Conservation (phyloP, 192 early-diverging fungal species). For the Oehlia diaphana region DNA sequence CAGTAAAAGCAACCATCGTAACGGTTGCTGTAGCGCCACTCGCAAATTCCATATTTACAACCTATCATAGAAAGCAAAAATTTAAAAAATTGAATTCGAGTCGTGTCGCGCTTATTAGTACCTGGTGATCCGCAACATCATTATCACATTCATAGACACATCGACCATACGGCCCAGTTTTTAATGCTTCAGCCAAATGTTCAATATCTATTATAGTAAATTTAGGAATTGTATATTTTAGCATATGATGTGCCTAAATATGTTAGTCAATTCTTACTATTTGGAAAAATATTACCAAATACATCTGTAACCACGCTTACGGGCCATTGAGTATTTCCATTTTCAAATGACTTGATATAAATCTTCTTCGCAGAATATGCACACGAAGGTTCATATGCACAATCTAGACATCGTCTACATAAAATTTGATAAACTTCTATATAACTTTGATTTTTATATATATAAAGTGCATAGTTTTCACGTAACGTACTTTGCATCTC, state of each 20-base stretch:
- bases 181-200: slow-evolving; percentile 45
- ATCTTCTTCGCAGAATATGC: slow-evolving; percentile 59
- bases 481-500: slow-evolving; percentile 37
- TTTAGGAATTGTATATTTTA: not conserved
- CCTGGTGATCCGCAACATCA: slow-evolving; percentile 70
- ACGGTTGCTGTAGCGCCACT: slow-evolving; percentile 32
- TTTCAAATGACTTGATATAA: slow-evolving; percentile 47
- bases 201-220: slow-evolving; percentile 45
- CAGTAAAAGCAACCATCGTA: slow-evolving; percentile 33
- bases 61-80: not conserved
- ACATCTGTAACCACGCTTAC: slow-evolving; percentile 52
- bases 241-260: not conserved
- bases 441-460: not conserved
- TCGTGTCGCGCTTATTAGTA: not conserved
- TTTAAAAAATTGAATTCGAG: not conserved
- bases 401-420: slow-evolving; percentile 50
- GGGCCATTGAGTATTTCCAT: slow-evolving; percentile 53
- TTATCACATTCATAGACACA: slow-evolving; percentile 74
- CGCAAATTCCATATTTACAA: slow-evolving; percentile 37
- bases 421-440: not conserved
- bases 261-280: no score
- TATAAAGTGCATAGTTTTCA: not conserved
- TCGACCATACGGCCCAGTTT: slow-evolving; percentile 56
- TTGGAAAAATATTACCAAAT: slow-evolving; percentile 8
- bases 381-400: slow-evolving; percentile 53